phyloP scores from a whole-genome alignment of 2,329 filamentous ascomycete species.

The Botrytis paeoniae region DNA sequence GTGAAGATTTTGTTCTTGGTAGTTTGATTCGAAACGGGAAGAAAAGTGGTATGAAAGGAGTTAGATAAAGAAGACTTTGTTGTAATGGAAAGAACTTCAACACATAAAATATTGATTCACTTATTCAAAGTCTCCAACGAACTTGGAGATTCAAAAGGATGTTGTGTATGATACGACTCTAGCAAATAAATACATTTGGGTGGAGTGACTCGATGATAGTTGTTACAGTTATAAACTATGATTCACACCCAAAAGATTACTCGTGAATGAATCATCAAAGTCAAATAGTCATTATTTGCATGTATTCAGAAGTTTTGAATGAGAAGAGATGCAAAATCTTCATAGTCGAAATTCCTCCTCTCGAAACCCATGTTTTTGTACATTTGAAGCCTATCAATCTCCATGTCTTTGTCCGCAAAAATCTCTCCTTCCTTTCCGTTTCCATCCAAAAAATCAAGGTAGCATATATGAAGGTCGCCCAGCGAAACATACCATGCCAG shows the following conservation, averaged over 20 bases:
- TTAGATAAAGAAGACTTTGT: no score
- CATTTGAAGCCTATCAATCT: neutral
- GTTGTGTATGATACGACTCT: neutral
- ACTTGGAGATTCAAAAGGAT: neutral
- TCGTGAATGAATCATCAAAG: neutral
- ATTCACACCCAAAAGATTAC: neutral
- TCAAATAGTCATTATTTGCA: neutral
- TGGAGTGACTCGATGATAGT: neutral
- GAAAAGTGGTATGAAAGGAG: no score
- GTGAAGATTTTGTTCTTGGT: no score
- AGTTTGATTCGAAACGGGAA: no score
- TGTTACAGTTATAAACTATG: neutral
- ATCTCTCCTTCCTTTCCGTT: no score
- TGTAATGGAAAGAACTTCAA: neutral
- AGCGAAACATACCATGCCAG: neutral
- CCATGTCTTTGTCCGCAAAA: neutral
- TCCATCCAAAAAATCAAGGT: neutral
- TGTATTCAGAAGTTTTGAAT: neutral
- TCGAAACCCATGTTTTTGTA: neutral
- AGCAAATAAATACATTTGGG: neutral
- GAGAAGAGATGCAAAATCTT: neutral
- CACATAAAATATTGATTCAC: neutral
- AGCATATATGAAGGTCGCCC: neutral
- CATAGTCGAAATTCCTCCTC: neutral
- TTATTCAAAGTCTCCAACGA: neutral